Base-by-base conservation (phyloP, 208 protist genomes). In the Trypanosoma melophagium region DNA sequence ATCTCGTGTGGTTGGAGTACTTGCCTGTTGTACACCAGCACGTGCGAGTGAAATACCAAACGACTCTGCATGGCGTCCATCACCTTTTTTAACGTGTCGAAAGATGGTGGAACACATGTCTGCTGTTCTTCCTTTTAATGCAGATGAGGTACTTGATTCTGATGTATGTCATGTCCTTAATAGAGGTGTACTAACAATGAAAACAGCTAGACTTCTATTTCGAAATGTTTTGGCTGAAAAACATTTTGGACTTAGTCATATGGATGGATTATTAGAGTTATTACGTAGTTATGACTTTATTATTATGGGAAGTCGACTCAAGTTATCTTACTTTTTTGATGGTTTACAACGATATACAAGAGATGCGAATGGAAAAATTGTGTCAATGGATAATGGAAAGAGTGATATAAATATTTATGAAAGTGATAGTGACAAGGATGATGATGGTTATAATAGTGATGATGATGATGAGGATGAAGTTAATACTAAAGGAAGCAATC, bases 281-380 rank as follows among this genome's bases (percentile, higher is more conserved):
- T 60, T 87, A n/a, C 68, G 74, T 38, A 66, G 42, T 45, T 81
- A 74, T 56, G 81, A 87, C 60, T 56, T 66, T 58, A 59, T 83
- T 25, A 61, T 87, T 38, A 63, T 71, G 22, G 81, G 81, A 22
- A 83, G 70, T 60, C 56, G 62, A n/a, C 67, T 87, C 3, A 41
- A 66, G 55, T 80, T 71, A 54, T 84, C 79, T 35, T 60, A 54
- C 3, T 72, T 71, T 53, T 22, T 56, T 52, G 5, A 63, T 58
- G 40, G 42, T 1, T 21, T 45, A 7, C 7, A 3, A 10, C 17
- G 38, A 12, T 10, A 64, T 25, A 25, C 17, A 24, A 3, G 19
- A 0, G n/a, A 12, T n/a, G n/a, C n/a, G n/a, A n/a, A n/a, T n/a
- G n/a, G n/a, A n/a, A n/a, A n/a, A n/a, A n/a, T n/a, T n/a, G n/a